These are phyloP conservation scores for Baorangia bicolor DNA, from an alignment of 768 basidiomycete species.

Conservation along the genomic window DNA sequence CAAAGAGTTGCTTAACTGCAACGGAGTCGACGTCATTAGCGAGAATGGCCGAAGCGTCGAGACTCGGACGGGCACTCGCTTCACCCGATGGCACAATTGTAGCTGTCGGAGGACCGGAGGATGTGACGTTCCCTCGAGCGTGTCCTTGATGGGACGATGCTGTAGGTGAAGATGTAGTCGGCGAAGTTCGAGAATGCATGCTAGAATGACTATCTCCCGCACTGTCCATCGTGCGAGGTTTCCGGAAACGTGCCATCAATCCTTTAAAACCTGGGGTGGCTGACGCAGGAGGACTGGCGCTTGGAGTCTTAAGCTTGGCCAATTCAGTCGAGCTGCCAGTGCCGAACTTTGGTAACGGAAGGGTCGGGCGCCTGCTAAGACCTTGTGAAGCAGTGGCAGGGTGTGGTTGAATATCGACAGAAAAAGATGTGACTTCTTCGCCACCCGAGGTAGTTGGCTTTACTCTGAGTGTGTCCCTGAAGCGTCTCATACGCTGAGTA, in stretches of 20 bases:
- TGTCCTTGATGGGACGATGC: slow-evolving; percentile 34
- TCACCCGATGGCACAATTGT: slow-evolving; percentile 11
- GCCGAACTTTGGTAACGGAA: slow-evolving; percentile 45
- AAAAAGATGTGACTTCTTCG: slow-evolving; percentile 49
- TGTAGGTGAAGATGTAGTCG: slow-evolving; percentile 36
- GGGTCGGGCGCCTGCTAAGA: slow-evolving; percentile 45
- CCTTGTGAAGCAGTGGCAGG: slow-evolving; percentile 30
- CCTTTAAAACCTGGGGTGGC: slow-evolving; percentile 74
- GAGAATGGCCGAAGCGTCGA: slow-evolving; percentile 26
- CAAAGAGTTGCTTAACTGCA: slow-evolving; percentile 71
- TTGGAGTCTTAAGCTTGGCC: slow-evolving; percentile 51
- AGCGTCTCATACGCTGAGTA: slow-evolving; percentile 69
- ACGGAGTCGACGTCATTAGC: slow-evolving; percentile 40
- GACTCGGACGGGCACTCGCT: slow-evolving; percentile 19
- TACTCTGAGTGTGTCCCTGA: slow-evolving; percentile 66
- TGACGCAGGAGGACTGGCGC: slow-evolving; percentile 65
- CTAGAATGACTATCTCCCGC: slow-evolving; percentile 32
- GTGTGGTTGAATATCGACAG: slow-evolving; percentile 43
- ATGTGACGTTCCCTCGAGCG: slow-evolving; percentile 31
- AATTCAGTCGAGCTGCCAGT: slow-evolving; percentile 45
- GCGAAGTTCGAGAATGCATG: slow-evolving; percentile 30
- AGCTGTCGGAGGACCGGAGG: slow-evolving; percentile 20
- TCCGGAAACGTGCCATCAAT: slow-evolving; percentile 77
- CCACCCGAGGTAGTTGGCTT: slow-evolving; percentile 47
- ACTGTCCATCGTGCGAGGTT: slow-evolving; percentile 30